Conservation (phyloP, 2,329 filamentous ascomycete genomes). For the Phyllosticta paracitricarpa region DNA sequence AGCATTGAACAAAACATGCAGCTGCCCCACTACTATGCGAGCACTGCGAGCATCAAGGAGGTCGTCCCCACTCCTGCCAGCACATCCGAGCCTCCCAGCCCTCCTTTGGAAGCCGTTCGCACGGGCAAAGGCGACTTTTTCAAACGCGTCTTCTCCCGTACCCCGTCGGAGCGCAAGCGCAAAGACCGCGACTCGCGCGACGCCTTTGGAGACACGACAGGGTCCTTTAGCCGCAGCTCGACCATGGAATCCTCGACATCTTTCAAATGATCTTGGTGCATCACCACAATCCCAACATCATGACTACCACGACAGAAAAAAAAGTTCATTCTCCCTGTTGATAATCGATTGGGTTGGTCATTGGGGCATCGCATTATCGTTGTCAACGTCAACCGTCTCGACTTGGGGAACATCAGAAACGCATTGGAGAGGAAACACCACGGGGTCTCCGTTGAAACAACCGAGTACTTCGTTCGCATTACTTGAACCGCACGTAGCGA, state of each 20-base stretch:
- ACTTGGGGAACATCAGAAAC: neutral
- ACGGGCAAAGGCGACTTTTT: constrained; percentile 27
- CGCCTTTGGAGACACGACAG: constrained; percentile 14
- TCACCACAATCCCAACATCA: neutral
- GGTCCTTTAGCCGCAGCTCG: constrained; percentile 26
- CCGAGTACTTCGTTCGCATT: neutral
- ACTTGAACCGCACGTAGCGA: neutral
- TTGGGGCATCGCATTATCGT: neutral
- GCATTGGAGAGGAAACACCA: neutral
- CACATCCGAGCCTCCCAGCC: constrained; percentile 20
- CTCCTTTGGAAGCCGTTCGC: constrained; percentile 19
- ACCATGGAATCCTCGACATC: constrained; percentile 19
- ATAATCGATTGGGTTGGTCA: neutral
- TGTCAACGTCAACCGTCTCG: neutral
- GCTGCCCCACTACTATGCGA: constrained; percentile 6
- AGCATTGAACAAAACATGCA: constrained; percentile 24
- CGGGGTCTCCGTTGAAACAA: neutral
- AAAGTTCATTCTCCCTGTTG: constrained; percentile 6
- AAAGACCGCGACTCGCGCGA: constrained; percentile 25
- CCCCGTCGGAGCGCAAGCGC: constrained; percentile 33
- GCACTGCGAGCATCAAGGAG: constrained; percentile 5
- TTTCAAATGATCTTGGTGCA: constrained; percentile 1
- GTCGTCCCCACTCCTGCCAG: constrained; percentile 17
- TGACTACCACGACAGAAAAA: constrained; percentile 4
- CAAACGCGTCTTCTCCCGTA: constrained; percentile 33